Conservation (phyloP, 805 yeast species). For the Candida morakotiae region DNA sequence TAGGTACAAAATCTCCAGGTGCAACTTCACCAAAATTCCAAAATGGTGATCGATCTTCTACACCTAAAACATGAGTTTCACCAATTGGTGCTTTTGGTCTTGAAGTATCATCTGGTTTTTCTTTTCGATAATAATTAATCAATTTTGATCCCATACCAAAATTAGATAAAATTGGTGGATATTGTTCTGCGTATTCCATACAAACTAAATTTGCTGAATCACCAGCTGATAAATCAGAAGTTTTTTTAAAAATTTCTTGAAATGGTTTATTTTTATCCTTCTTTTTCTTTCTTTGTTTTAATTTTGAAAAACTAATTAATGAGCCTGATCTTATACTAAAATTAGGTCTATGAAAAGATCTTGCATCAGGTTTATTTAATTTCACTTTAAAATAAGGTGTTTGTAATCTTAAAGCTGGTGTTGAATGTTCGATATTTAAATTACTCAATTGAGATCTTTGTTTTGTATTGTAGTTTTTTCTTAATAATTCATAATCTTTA, state of each 20-base stretch:
- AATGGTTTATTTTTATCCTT: constrained; percentile 82
- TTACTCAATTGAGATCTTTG: constrained; percentile 91
- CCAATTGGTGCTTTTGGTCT: constrained; percentile 89
- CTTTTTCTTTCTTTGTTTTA: constrained; percentile 78
- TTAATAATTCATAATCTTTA: constrained; percentile 73
- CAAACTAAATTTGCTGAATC: constrained; percentile 76
- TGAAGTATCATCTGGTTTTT: constrained; percentile 70
- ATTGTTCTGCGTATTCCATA: constrained; percentile 88
- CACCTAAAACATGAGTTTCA: constrained; percentile 94
- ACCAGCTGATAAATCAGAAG: constrained; percentile 76
- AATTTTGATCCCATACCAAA: constrained; percentile 96
- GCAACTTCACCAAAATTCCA: constrained; percentile 98
- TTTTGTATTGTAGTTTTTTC: constrained; percentile 84
- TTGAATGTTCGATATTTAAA: constrained; percentile 83
- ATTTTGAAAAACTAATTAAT: constrained; percentile 66
- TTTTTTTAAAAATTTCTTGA: constrained; percentile 63
- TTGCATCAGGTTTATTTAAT: constrained; percentile 58
- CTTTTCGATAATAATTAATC: constrained; percentile 88
- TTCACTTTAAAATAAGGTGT: constrained; percentile 86
- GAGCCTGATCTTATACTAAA: constrained; percentile 78
- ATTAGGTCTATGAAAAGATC: constrained; percentile 77
- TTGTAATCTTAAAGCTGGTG: constrained; percentile 83
- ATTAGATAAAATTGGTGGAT: constrained; percentile 75
- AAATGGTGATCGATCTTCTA: constrained; percentile 93
- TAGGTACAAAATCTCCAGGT: constrained; percentile 89